These are phyloP conservation scores for Trypethelium eluteriae DNA, from an alignment of 495 filamentous ascomycete genomes.

Conservation along the genomic window DNA sequence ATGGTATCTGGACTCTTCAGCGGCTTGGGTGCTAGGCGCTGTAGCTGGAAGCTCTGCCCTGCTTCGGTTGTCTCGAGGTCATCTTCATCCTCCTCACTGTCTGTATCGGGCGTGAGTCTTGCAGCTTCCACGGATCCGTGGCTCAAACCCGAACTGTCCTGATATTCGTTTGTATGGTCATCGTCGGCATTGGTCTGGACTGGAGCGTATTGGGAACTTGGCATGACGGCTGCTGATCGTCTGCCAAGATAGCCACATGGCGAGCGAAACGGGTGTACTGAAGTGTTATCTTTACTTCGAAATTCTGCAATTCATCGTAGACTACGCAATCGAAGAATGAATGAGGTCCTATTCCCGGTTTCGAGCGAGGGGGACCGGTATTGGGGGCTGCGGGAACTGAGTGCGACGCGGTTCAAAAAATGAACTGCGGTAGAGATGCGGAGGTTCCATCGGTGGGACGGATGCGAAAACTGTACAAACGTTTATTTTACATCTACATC, in stretches of 20 bases:
- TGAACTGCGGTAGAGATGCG: background rate
- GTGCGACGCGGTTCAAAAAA: background rate
- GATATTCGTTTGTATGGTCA: background rate
- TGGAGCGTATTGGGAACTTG: background rate
- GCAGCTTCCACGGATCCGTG: background rate
- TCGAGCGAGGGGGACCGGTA: background rate
- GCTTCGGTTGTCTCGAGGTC: background rate
- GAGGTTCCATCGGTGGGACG: background rate
- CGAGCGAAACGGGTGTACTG: background rate
- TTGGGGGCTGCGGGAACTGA: background rate
- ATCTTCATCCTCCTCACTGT: constrained; percentile 5
- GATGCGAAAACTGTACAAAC: background rate
- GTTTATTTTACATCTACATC: constrained; percentile 1
- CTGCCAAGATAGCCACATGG: background rate
- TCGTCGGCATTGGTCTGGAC: background rate
- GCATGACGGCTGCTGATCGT: background rate
- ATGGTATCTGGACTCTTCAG: background rate
- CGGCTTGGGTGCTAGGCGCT: background rate
- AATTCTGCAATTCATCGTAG: background rate
- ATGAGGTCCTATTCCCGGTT: background rate
- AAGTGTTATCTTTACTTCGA: background rate
- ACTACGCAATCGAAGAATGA: background rate
- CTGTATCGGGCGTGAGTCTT: background rate
- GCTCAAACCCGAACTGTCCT: background rate
- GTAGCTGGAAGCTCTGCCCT: constrained; percentile 2